Base-by-base conservation (phyloP, 1,284 basidiomycete genomes). In the Pyrrhoderma noxium region DNA sequence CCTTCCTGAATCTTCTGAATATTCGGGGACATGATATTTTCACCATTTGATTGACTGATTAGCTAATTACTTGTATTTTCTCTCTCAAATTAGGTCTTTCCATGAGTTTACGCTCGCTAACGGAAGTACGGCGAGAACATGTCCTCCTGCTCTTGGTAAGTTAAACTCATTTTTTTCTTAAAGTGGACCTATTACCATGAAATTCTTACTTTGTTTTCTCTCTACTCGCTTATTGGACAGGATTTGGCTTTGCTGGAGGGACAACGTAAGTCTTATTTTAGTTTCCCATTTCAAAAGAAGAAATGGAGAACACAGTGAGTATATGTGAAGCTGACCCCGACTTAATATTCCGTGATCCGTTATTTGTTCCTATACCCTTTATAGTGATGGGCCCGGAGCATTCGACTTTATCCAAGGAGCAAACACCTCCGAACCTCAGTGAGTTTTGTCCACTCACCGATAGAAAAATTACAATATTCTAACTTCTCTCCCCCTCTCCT, bases 331-430 rank as follows among this genome's bases (percentile, higher is more conserved):
- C n/a, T n/a, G n/a, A n/a, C n/a, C n/a, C n/a, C n/a, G n/a, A n/a
- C n/a, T n/a, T n/a, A n/a, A n/a, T n/a, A n/a, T n/a, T n/a, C n/a
- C n/a, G n/a, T n/a, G n/a, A n/a, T n/a, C 11, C 35, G 35, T 19
- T 37, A 16, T 22, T 22, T 37, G 22, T 35, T 39, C 23, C 8
- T 25, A 19, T 39, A 41, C 22, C 36, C 39, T 13, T 8, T 27
- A 46, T 55, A 85, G 82, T 16, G 85, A 88, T 62, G 89, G 89
- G 0, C 88, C 89, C 0, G 89, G 89, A 13, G 80, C 80, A 0
- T 85, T 90, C 57, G 86, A 90, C 62, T 91, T 91, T 59, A 67
- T 82, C 25, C 89, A 91, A 68, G 87, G 89, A 2, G 73, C 78
- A 57, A 89, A 89, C 62, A 72, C 76, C 8, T 79, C 80, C 5